These are phyloP conservation scores for Xylaria flabelliformis DNA, from an alignment of 495 filamentous ascomycete species.

Conservation along the genomic window DNA sequence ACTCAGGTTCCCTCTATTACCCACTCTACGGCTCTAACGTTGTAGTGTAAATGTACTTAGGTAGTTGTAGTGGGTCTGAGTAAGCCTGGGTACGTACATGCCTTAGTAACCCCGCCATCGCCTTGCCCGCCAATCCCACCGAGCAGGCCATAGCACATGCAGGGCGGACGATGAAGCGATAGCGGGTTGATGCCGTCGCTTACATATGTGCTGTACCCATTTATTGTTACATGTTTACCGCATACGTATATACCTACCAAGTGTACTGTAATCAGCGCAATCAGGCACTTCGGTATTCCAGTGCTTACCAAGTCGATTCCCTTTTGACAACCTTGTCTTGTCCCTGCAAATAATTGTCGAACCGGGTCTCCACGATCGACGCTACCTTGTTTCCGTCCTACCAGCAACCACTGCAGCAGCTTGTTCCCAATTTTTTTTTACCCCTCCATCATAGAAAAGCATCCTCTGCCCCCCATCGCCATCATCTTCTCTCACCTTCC, in stretches of 20 bases:
- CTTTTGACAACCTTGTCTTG: conserved; percentile 22
- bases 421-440: conserved; percentile 30
- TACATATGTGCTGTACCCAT: conserved; percentile 7
- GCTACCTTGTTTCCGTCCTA: conserved; percentile 27
- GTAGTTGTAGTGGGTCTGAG: conserved; percentile 19
- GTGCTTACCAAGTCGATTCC: conserved; percentile 22
- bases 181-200: conserved; percentile 11
- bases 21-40: not conserved
- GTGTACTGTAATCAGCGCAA: conserved; percentile 12
- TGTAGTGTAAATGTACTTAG: not conserved
- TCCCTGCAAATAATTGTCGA: conserved; percentile 22
- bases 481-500: conserved; percentile 31
- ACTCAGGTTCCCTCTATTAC: conserved; percentile 18
- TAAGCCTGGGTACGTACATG: conserved; percentile 12
- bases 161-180: conserved; percentile 16
- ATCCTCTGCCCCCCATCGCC: conserved; percentile 38
- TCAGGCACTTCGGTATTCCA: conserved; percentile 17
- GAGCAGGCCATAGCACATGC: not conserved
- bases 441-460: conserved; percentile 34
- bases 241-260: not conserved
- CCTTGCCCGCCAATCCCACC: conserved; percentile 2
- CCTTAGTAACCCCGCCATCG: conserved; percentile 23
- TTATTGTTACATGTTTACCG: conserved; percentile 7
- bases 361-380: conserved; percentile 25
- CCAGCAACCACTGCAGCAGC: conserved; percentile 23